Conservation (phyloP, 352 stramenopile species). For the Pilasporangium apinafurcum region DNA sequence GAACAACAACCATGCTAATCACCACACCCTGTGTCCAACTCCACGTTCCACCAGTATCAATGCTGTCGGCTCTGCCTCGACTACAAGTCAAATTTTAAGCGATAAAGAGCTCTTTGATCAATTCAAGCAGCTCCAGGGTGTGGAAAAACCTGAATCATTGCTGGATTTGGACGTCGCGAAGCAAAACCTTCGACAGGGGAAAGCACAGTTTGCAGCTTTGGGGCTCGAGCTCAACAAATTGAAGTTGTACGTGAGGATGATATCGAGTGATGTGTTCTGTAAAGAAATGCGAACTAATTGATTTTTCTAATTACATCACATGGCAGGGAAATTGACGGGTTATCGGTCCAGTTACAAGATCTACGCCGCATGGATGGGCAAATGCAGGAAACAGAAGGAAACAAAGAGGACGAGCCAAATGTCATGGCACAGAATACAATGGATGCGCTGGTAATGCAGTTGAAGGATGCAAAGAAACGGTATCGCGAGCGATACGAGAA, state of each 20-base stretch:
- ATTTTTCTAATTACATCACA: too few species aligned
- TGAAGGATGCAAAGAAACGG: constrained; percentile 54
- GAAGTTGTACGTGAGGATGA: constrained; percentile 38
- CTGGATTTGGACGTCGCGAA: constrained; percentile 54
- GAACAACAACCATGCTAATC: constrained; percentile 3
- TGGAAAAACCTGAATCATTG: constrained; percentile 32
- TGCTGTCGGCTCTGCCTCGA: constrained; percentile 5
- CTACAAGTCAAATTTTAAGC: constrained; percentile 2
- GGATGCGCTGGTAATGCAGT: constrained; percentile 25
- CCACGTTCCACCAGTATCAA: too few species aligned
- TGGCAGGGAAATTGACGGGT: constrained; percentile 47
- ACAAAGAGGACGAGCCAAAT: constrained; percentile 1
- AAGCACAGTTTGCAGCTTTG: constrained; percentile 16
- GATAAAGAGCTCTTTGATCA: constrained; percentile 55
- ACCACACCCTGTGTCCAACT: too few species aligned
- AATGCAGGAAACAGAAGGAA: background rate
- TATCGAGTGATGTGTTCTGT: background rate
- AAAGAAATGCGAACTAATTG: too few species aligned
- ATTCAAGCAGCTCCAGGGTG: constrained; percentile 30
- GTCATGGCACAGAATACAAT: constrained; percentile 3
- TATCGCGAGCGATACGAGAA: constrained; percentile 38
- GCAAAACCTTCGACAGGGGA: constrained; percentile 44
- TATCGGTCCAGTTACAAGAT: constrained; percentile 31
- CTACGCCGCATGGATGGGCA: constrained; percentile 5
- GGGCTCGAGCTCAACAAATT: constrained; percentile 46